These are phyloP conservation scores for Fusarium sp. DNA, from an alignment of 2,329 filamentous ascomycete species.

Conservation along the genomic window DNA sequence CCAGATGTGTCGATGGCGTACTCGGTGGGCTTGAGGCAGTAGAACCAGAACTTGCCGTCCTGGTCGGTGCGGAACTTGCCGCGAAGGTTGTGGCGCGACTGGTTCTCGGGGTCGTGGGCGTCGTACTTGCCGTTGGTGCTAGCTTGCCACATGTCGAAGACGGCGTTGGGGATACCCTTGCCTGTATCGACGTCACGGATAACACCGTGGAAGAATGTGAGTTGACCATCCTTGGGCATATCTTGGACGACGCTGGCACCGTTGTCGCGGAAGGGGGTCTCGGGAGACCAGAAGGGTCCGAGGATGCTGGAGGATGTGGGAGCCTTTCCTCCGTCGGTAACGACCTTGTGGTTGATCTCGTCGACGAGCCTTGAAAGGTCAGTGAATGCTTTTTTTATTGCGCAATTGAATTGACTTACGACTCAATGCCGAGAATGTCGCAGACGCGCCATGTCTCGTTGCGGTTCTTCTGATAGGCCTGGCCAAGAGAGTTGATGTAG, in stretches of 20 bases:
- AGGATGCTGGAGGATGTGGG: constrained; percentile 82
- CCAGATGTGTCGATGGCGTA: constrained; percentile 77
- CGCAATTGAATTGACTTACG: constrained; percentile 57
- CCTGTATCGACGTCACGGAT: constrained; percentile 73
- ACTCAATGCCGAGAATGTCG: constrained; percentile 79
- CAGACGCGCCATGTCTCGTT: constrained; percentile 81
- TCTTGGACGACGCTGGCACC: constrained; percentile 75
- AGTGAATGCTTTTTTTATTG: not conserved
- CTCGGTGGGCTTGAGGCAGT: constrained; percentile 79
- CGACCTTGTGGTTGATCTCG: constrained; percentile 72
- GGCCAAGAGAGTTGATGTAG: constrained; percentile 79
- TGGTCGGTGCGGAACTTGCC: constrained; percentile 79
- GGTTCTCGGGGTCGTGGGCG: constrained; percentile 78
- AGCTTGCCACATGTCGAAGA: constrained; percentile 84
- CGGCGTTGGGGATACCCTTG: constrained; percentile 72
- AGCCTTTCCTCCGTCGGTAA: constrained; percentile 68
- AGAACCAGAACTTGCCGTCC: constrained; percentile 77
- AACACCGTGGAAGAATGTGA: constrained; percentile 75
- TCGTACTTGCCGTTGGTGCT: constrained; percentile 81
- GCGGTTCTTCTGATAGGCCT: constrained; percentile 73
- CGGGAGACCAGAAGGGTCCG: constrained; percentile 81
- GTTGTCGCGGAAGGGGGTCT: constrained; percentile 76
- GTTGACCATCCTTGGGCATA: constrained; percentile 66
- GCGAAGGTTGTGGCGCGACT: constrained; percentile 78
- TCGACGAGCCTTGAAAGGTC: constrained; percentile 19